These are phyloP conservation scores for Carex scoparia DNA, from an alignment of 176 grass and related monocot genomes.

Conservation along the genomic window DNA sequence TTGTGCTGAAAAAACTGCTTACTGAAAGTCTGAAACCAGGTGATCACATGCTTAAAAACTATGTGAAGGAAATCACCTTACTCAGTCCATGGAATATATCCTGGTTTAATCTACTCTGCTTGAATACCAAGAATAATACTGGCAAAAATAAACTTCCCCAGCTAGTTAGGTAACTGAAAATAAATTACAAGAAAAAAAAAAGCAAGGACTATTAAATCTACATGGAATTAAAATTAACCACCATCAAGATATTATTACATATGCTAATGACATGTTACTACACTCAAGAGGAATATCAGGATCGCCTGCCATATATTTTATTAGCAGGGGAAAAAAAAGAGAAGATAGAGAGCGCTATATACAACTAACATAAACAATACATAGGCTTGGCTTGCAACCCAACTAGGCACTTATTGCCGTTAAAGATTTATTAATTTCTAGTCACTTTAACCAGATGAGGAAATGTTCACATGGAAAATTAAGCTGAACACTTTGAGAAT, in stretches of 20 bases:
- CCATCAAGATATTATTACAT: neutral
- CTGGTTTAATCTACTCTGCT: no score
- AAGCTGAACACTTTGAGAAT: conserved; percentile 53
- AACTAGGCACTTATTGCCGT: neutral
- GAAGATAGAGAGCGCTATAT: neutral
- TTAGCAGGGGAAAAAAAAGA: neutral
- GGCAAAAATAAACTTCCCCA: neutral
- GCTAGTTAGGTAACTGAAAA: neutral
- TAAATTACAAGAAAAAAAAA: neutral
- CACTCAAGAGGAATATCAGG: neutral
- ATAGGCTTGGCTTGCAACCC: neutral
- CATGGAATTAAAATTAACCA: neutral
- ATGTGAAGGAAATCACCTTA: neutral
- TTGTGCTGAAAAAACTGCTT: neutral
- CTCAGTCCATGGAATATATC: no score
- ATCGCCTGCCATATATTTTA: neutral
- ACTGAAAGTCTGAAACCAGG: neutral
- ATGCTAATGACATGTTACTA: neutral
- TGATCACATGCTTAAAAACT: neutral
- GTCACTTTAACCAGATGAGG: conserved; percentile 22
- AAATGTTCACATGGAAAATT: conserved; percentile 42
- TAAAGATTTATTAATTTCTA: neutral
- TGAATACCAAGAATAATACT: neutral
- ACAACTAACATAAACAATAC: neutral
- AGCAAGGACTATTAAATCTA: neutral